Evolutionary conservation across 2,329 filamentous ascomycete species (phyloP).

Genomic region (Aphanoascus verrucosus): DNA sequence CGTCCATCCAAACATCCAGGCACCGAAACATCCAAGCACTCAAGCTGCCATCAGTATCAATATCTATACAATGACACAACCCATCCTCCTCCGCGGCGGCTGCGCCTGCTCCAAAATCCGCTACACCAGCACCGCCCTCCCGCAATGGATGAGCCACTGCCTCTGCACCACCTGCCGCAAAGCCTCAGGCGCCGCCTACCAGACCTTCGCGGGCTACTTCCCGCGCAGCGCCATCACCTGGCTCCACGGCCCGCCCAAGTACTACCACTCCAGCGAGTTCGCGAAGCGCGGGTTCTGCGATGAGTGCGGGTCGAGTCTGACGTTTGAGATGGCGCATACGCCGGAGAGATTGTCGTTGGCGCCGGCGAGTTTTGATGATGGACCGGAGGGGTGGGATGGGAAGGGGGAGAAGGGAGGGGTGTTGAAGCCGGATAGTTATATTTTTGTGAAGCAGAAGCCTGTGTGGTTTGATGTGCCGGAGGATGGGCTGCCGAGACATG

Average conservation of each 20-base stretch:
- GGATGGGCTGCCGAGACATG: constrained; percentile 26
- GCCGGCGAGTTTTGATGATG: constrained; percentile 35
- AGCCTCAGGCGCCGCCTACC: constrained; percentile 37
- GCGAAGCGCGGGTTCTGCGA: constrained; percentile 39
- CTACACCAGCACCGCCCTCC: constrained; percentile 31
- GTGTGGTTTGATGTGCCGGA: constrained; percentile 32
- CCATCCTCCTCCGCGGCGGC: constrained; percentile 29
- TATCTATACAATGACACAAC: not conserved
- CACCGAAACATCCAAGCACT: not conserved
- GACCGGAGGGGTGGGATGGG: constrained; percentile 22
- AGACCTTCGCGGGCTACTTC: constrained; percentile 34
- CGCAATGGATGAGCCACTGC: constrained; percentile 33
- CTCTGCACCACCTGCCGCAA: constrained; percentile 43
- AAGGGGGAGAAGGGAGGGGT: constrained; percentile 22
- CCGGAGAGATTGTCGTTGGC: constrained; percentile 27
- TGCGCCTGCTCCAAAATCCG: constrained; percentile 37
- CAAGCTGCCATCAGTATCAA: no score
- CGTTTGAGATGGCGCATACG: constrained; percentile 32
- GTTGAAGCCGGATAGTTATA: constrained; percentile 28
- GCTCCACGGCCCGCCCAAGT: constrained; percentile 26
- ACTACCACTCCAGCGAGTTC: constrained; percentile 29
- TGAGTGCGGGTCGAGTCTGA: constrained; percentile 38
- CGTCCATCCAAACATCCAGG: not conserved
- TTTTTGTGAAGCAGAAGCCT: constrained; percentile 37
- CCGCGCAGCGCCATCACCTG: constrained; percentile 27